phyloP scores from a whole-genome alignment of 2,329 filamentous ascomycete genomes.

The Emericellopsis atlantica region DNA sequence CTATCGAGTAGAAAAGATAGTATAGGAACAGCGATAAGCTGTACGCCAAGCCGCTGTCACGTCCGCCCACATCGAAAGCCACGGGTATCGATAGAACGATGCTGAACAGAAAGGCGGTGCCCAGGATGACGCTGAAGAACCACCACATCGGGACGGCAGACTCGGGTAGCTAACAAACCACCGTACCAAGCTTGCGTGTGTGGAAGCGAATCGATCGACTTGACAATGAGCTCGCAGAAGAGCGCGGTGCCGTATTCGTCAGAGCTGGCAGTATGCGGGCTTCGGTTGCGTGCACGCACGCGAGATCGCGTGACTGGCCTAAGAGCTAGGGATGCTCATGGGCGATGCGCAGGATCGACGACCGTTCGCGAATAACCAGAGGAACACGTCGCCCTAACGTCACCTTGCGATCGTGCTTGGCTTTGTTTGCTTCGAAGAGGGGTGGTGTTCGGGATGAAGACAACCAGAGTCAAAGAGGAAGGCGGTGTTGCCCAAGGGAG shows the following conservation, averaged over 20 bases:
- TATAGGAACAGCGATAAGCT: slow-evolving; percentile 80
- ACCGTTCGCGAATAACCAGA: background rate
- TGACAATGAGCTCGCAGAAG: background rate
- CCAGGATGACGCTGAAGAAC: slow-evolving; percentile 69
- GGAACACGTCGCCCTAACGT: background rate
- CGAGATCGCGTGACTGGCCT: background rate
- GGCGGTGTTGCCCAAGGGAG: background rate
- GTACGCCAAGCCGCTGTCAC: slow-evolving; percentile 87
- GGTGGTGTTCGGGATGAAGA: background rate
- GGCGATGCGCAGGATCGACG: background rate
- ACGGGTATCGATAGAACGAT: slow-evolving; percentile 94
- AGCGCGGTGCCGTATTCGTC: background rate
- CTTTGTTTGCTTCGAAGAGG: too few species aligned
- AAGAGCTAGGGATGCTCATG: background rate
- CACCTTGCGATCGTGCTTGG: too few species aligned
- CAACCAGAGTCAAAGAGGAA: background rate
- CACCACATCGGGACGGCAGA: slow-evolving; percentile 54
- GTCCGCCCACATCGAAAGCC: slow-evolving; percentile 93
- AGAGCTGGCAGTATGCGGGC: background rate
- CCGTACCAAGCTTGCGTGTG: background rate
- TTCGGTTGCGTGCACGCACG: background rate
- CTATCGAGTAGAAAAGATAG: slow-evolving; percentile 76
- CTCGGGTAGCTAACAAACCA: slow-evolving; percentile 9
- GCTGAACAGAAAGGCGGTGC: slow-evolving; percentile 75
- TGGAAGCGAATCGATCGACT: background rate